Evolutionary conservation across 805 yeast species (phyloP).

Genomic region (Starmerella tilneyi): DNA sequence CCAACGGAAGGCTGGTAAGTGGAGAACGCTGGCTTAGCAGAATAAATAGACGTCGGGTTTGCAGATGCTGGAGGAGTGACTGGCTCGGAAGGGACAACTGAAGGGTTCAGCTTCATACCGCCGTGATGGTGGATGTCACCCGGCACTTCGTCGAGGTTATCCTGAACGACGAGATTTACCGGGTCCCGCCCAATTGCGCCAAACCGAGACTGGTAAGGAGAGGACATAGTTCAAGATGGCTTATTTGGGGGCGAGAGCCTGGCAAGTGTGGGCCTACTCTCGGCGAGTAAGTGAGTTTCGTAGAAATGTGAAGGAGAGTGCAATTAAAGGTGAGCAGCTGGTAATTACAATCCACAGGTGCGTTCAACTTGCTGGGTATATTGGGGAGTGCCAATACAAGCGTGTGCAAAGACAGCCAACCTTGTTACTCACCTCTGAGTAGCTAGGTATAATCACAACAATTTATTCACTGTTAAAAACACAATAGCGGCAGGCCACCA

Average conservation of each 20-base stretch:
- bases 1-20: background rate
- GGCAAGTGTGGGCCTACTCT: background rate
- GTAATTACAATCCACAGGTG: background rate
- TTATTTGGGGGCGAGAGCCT: background rate
- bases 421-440: background rate
- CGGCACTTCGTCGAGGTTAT: background rate
- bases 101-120: background rate
- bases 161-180: background rate
- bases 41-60: conserved; percentile 4
- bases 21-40: conserved; percentile 3
- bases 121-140: background rate
- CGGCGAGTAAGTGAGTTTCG: background rate
- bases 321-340: background rate
- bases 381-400: too few species aligned
- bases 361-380: too few species aligned
- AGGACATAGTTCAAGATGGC: conserved; percentile 5
- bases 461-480: background rate
- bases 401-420: too few species aligned
- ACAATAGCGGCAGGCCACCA: conserved; percentile 2
- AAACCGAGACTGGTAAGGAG: conserved; percentile 6
- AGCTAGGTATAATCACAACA: background rate
- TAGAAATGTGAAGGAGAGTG: background rate
- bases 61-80: conserved; percentile 18
- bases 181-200: conserved; percentile 4
- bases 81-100: conserved; percentile 11